A percentile compares a stretch with the other conserved stretches of the same genome.
phyloP scores from a whole-genome alignment of 345 rosid genomes.

The Moricandia moricandioides region DNA sequence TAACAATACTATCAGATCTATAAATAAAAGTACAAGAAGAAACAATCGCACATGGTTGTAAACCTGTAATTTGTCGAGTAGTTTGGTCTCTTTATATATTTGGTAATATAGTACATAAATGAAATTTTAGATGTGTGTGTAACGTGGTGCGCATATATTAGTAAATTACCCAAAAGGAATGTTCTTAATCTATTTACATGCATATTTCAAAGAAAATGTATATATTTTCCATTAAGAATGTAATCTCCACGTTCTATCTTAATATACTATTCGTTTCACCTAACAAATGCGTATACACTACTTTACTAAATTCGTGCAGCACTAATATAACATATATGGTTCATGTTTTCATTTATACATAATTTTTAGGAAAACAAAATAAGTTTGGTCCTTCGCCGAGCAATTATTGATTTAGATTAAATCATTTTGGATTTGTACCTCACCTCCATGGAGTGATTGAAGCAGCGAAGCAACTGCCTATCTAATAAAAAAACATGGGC shows the following conservation, averaged over 20 bases:
- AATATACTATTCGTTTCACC: conserved; percentile 30
- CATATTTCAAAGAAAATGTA: not conserved
- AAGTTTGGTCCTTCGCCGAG: not conserved
- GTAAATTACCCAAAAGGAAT: not conserved
- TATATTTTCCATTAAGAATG: conserved; percentile 11
- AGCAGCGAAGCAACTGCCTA: not conserved
- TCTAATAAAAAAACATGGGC: conserved; percentile 14
- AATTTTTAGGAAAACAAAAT: not conserved
- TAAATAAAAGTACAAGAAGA: not conserved
- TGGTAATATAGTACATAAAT: not conserved
- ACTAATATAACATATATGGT: not conserved
- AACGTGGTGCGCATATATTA: conserved; percentile 14
- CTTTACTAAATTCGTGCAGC: not conserved
- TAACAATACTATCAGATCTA: not conserved
- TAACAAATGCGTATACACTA: conserved; percentile 18
- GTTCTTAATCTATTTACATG: not conserved
- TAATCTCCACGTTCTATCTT: conserved; percentile 25
- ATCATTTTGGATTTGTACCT: not conserved
- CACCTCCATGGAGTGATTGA: not conserved
- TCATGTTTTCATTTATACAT: not conserved
- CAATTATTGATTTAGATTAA: not conserved
- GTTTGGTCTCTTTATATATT: conserved; percentile 15
- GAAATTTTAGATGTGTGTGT: not conserved
- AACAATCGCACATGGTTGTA: conserved; percentile 29
- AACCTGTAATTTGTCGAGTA: conserved; percentile 11